Evolutionary conservation across 192 early-diverging fungal genomes (phyloP).

Genomic region (Geranomyces michiganensis): DNA sequence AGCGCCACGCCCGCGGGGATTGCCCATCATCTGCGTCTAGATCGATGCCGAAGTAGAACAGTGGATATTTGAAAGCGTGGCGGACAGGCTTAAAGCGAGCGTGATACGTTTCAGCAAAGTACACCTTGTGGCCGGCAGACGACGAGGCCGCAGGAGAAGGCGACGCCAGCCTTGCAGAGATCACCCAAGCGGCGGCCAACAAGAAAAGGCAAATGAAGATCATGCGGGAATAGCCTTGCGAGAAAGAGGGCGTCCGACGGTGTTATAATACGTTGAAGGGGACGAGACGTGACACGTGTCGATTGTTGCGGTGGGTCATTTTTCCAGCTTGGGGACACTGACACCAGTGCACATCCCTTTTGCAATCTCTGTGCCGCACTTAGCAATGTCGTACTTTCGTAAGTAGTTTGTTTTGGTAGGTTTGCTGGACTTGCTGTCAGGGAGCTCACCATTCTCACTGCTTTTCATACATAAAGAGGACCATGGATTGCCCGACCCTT

Average conservation of each 20-base stretch:
- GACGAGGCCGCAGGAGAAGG: neutral
- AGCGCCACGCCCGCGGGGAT: neutral
- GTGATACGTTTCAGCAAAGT: slow-evolving; percentile 50
- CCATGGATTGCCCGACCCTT: slow-evolving; percentile 30
- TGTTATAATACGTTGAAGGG: no score
- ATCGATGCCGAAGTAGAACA: slow-evolving; percentile 49
- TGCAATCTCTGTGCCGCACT: neutral
- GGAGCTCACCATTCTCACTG: neutral
- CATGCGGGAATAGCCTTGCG: no score
- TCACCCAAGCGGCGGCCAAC: no score
- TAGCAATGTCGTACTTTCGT: slow-evolving; percentile 33
- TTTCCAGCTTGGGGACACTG: no score
- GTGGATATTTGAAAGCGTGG: slow-evolving; percentile 56
- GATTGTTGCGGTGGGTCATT: no score
- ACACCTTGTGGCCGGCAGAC: slow-evolving; percentile 23
- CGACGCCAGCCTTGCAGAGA: no score
- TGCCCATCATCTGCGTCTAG: slow-evolving; percentile 24
- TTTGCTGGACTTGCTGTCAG: no score
- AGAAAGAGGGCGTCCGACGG: no score
- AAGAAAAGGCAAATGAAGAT: no score
- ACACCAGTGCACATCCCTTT: no score
- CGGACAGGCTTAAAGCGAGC: slow-evolving; percentile 44
- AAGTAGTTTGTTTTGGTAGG: no score
- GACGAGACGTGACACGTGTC: no score
- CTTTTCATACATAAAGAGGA: slow-evolving; percentile 16